Evolutionary conservation across 1,139 yeast species (phyloP), one percentile per base, ranked within the genome.

Genomic region (Yamadazyma songkhlaensis): DNA sequence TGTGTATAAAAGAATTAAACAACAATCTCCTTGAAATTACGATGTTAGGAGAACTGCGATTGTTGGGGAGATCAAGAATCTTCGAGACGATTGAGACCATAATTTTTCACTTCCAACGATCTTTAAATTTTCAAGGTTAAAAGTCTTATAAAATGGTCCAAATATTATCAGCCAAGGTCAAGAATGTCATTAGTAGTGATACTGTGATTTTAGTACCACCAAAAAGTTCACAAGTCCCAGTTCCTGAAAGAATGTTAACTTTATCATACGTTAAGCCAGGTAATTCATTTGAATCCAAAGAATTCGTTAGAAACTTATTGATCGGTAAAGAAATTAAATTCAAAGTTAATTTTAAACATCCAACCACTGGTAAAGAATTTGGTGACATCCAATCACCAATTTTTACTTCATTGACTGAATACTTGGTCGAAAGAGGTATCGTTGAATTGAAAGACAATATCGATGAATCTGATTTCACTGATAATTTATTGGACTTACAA

Each of bases 381-480:
- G 95, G 94, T 28, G 90, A 85, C 53, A 59, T 82, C 13, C 71
- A 72, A 35, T 68, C 88, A 12, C 92, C 90, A 5, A 64, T 80
- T 31, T 80, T 82, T 59, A 53, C 62, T 31, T 81, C 88, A 23
- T 65, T 84, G 51, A 67, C 77, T 44, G 82, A 74, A 48, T 72
- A 77, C 49, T 64, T 77, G 44, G 64, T 84, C 40, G 67, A 65
- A 26, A 72, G 74, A 23, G 95, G 94, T 34, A 65, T 66, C 45
- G 89, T 76, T 44, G 79, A 77, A 51, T 67, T 84, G 44, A 75
- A 84, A 52, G 84, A 80, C 36, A 79, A 75, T 42, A 64, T 76
- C 38, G 69, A 68, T 34, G 72, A 67, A 22, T 46, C 59, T 20
- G 64, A 60, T 22, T 57, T 53, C 37, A 42, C 53, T 20, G 55